Evolutionary conservation across 495 filamentous ascomycete species (phyloP).

Genomic region (Penicillium paradoxum): DNA sequence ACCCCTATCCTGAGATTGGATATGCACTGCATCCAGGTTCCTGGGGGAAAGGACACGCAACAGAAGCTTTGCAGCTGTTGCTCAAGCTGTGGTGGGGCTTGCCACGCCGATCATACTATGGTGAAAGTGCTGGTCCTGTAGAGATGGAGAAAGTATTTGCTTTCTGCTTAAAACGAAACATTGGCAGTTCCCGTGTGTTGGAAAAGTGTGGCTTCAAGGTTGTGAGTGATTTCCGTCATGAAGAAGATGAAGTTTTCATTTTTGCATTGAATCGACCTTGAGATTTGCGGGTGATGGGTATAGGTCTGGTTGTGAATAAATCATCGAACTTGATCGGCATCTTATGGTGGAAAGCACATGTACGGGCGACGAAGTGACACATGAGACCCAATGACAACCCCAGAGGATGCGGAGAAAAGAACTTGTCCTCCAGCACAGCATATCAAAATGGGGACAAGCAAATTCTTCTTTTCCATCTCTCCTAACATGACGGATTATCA

Average conservation of each 20-base stretch:
- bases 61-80: slow-evolving; percentile 26
- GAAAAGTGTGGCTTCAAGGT: slow-evolving; percentile 36
- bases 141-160: slow-evolving; percentile 18
- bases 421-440: no score
- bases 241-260: slow-evolving; percentile 30
- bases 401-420: no score
- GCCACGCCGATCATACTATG: not conserved
- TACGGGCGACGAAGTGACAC: no score
- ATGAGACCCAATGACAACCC: no score
- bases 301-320: not conserved
- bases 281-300: not conserved
- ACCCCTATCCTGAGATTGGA: slow-evolving; percentile 28
- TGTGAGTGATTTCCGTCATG: slow-evolving; percentile 23
- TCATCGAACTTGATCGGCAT: no score
- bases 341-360: no score
- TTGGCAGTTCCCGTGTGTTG: slow-evolving; percentile 27
- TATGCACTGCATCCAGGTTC: slow-evolving; percentile 24
- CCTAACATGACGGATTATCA: no score
- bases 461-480: no score
- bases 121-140: not conserved
- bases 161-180: slow-evolving; percentile 24
- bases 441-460: no score
- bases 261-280: slow-evolving; percentile 32
- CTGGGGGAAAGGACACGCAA: slow-evolving; percentile 35
- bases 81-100: slow-evolving; percentile 24